Base-by-base conservation (phyloP, 2,329 filamentous ascomycete species). In the Sporothrix phasma region DNA sequence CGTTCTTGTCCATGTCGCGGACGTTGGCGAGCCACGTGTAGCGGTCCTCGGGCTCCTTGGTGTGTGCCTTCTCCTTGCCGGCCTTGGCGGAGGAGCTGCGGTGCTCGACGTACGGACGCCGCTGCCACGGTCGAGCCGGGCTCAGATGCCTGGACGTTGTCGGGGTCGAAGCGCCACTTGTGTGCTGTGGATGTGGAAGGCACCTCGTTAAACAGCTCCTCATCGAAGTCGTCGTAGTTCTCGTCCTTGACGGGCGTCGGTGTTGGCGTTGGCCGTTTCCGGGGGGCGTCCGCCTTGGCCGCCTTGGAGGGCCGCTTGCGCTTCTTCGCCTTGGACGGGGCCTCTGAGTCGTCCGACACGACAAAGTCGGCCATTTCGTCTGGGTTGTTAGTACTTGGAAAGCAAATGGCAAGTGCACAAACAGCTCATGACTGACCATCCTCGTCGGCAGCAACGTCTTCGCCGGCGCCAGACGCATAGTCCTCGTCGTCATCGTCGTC, bases 11-110 rank as follows among this genome's bases (percentile, higher is more conserved):
- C 58, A 91, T 90, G 74, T 99, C 94, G 69, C 83, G 79, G 65
- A 94, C 83, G 66, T 92, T 88, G 60, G 91, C 92, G 63, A 99
- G 82, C 94, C 94, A 99, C 13, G 89, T 77, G 72, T 99, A 95
- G 66, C 94, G 84, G 64, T 93, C 82, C 68, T 95, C 90, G 0
- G 92, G 92, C 53, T 96, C 92, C 43, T 84, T 88, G 34, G 85
- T 86, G 72, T 92, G 86, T 3, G 90, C 90, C 73, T 94, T 96
- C 68, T 80, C 78, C 68, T 84, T 85, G 31, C 15, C 43, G 1
- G 69, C 62, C 24, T 78, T 78, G 2, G 76, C 41, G 5, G 67
- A 61, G 19, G 73, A 24, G 43, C 68, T 69, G 65, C 69, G 72
- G 68, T 67, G 70, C 69, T 65, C 26, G 67, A 51, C 5, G 70